phyloP scores from a whole-genome alignment of 2,329 filamentous ascomycete species.

The Madurella fahalii region DNA sequence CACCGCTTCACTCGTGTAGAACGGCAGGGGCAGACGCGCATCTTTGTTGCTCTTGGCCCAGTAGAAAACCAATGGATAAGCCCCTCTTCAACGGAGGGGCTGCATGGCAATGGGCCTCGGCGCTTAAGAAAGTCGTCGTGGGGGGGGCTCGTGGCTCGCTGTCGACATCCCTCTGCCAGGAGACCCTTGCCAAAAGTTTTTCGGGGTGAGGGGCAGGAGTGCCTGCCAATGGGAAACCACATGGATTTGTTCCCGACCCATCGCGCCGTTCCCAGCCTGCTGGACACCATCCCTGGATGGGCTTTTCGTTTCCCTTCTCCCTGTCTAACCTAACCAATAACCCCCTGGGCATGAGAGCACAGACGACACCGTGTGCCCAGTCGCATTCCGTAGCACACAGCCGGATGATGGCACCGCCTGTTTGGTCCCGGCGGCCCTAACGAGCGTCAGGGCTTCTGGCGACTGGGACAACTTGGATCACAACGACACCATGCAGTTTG shows the following conservation, averaged over 20 bases:
- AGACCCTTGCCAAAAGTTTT: constrained; percentile 12
- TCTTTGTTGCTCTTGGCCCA: constrained; percentile 32
- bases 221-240: constrained; percentile 16
- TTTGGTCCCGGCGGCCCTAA: neutral
- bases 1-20: neutral
- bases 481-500: neutral
- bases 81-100: constrained; percentile 33
- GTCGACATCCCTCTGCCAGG: constrained; percentile 22
- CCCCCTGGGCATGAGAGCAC: neutral
- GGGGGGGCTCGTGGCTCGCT: constrained; percentile 32
- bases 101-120: constrained; percentile 50
- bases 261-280: constrained; percentile 27
- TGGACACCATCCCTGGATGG: constrained; percentile 17
- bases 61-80: constrained; percentile 27
- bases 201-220: constrained; percentile 1
- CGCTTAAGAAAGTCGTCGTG: constrained; percentile 43
- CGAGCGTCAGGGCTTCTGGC: too few relatives aligned
- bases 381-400: neutral
- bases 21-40: constrained; percentile 30
- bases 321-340: constrained; percentile 4
- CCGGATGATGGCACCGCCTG: neutral
- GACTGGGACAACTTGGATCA: neutral
- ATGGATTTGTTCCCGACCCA: constrained; percentile 19
- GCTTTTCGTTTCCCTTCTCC: constrained; percentile 5
- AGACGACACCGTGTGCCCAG: too few relatives aligned